Conservation (phyloP, 257 asterid genomes). For the Echites panduratus region DNA sequence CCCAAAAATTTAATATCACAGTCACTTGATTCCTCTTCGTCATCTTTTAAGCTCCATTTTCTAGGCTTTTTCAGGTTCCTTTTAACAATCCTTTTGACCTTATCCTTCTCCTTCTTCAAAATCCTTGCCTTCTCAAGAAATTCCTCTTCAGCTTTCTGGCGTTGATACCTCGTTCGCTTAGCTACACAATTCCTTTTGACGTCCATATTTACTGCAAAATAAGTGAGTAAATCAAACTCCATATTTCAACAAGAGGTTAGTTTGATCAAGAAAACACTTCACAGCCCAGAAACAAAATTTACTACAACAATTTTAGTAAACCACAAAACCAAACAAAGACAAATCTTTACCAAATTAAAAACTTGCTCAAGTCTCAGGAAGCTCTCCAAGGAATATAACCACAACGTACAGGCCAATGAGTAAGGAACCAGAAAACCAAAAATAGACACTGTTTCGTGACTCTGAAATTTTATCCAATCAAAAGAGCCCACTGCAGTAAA, state of each 20-base stretch:
- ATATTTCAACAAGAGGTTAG: neutral
- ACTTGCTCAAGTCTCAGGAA: neutral
- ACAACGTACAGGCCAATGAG: neutral
- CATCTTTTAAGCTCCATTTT: neutral
- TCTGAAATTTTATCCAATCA: neutral
- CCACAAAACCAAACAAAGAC: neutral
- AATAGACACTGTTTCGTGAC: neutral
- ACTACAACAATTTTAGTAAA: neutral
- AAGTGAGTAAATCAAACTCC: neutral
- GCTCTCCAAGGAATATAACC: neutral
- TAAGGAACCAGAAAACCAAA: too few species aligned
- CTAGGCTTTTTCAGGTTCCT: neutral
- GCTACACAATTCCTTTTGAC: neutral
- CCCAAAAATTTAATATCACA: neutral
- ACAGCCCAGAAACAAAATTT: neutral
- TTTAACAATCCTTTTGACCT: neutral
- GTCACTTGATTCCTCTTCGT: neutral
- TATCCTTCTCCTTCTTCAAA: neutral
- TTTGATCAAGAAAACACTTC: neutral
- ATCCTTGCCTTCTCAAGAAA: neutral
- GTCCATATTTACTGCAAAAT: conserved; percentile 7
- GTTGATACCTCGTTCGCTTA: conserved; percentile 11
- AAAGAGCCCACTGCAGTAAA: neutral
- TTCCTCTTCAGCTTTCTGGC: neutral
- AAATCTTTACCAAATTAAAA: neutral